Base-by-base conservation (phyloP, 257 asterid genomes). In the Salvia miltiorrhiza region DNA sequence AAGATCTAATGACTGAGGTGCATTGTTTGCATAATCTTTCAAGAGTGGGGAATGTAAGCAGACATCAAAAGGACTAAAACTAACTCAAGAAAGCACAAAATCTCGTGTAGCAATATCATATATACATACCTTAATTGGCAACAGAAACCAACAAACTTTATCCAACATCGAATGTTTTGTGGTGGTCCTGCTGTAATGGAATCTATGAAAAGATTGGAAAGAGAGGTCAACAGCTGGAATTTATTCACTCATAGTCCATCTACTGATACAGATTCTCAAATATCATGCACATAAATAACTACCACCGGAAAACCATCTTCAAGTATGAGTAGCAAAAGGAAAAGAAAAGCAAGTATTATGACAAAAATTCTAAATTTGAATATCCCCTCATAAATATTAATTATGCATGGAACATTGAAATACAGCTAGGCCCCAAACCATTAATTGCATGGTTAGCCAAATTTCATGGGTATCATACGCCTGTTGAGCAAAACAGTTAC, bases 91-190 rank as follows among this genome's bases (percentile, higher is more conserved):
- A 24, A 69, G 33, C 60, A 59, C 26, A 59, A 5, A n/a, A 14
- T 32, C 20, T 14, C 24, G n/a, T 33, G 44, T 3, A 48, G 33
- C 49, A 58, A 44, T 20, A 40, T 60, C 37, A 44, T 55, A 35
- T 21, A 63, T 63, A 28, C 71, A 65, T 77, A 91, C 97, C 99
- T 94, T 76, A 62, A 69, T 80, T 76, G 82, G 86, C 87, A 87
- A 70, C 87, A 87, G 54, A 60, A 76, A 14, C 84, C 58, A 37
- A 63, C 82, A 50, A 19, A 85, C 53, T 82, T 89, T 60, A 94
- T 84, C 97, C 94, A 94, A 58, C 75, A 71, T 63, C 83, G 85
- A 67, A 94, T 84, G 78, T 91, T 94, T 77, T 87, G 89, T 1
- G 96, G 97, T 49, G 96, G 96, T 40, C 93, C 97, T 55, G 82